Percentiles rank a stretch among this genome's conserved stretches.
phyloP scores from a whole-genome alignment of 306 rosid genomes.

The Prosopis cineraria region DNA sequence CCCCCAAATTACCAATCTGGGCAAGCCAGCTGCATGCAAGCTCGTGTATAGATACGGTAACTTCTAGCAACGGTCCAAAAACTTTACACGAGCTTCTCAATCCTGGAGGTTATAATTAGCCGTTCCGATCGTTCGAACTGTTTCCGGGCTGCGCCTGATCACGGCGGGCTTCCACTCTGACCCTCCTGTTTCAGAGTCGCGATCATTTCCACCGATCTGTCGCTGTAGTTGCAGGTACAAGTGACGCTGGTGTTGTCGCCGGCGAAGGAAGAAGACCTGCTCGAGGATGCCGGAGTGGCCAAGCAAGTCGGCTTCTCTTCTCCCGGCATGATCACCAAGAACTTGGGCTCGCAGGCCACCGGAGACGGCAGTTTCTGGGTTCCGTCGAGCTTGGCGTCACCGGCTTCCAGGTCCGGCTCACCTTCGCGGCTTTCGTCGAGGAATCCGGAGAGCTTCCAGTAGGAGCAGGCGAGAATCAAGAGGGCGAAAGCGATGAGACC shows the following conservation, averaged over 20 bases:
- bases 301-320: slow-evolving; percentile 67
- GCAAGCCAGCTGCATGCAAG: background rate
- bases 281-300: slow-evolving; percentile 75
- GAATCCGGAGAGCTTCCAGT: slow-evolving; percentile 90
- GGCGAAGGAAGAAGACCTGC: slow-evolving; percentile 67
- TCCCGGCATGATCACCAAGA: slow-evolving; percentile 92
- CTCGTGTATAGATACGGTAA: no score
- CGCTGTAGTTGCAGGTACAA: slow-evolving; percentile 48
- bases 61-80: no score
- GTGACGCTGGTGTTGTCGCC: slow-evolving; percentile 36
- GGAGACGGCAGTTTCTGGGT: slow-evolving; percentile 44
- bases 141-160: slow-evolving; percentile 19
- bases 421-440: slow-evolving; percentile 47
- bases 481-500: slow-evolving; percentile 96
- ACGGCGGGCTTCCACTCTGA: background rate
- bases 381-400: slow-evolving; percentile 40
- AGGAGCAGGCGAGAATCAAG: slow-evolving; percentile 90
- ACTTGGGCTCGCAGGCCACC: slow-evolving; percentile 66
- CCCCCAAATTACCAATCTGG: background rate
- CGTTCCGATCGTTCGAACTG: no score
- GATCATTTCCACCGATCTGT: slow-evolving; percentile 40
- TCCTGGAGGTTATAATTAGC: no score
- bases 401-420: slow-evolving; percentile 69
- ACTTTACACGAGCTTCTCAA: no score
- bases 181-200: slow-evolving; percentile 36